phyloP scores from a whole-genome alignment of 495 filamentous ascomycete genomes.

The Hamigera avellanea region DNA sequence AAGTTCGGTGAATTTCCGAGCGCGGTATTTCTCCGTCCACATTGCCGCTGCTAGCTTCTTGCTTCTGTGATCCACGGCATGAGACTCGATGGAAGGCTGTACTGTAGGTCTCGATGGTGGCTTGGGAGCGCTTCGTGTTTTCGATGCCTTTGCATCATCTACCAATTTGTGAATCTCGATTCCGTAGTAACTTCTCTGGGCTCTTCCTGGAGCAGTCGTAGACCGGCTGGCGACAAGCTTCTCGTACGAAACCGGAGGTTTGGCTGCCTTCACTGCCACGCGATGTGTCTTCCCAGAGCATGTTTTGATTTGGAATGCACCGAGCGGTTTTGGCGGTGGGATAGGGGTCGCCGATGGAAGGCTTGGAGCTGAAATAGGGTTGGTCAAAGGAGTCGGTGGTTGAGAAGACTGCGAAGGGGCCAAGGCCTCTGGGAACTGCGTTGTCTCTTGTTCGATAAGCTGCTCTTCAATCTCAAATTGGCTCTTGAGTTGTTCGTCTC shows the following conservation, averaged over 20 bases:
- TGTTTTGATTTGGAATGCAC: constrained; percentile 41
- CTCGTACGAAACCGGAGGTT: constrained; percentile 47
- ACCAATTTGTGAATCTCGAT: constrained; percentile 78
- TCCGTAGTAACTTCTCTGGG: constrained; percentile 80
- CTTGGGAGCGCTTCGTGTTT: constrained; percentile 24
- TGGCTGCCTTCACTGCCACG: constrained; percentile 39
- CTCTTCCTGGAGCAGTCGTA: constrained; percentile 52
- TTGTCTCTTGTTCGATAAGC: constrained; percentile 9
- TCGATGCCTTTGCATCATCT: constrained; percentile 45
- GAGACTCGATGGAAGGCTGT: constrained; percentile 25
- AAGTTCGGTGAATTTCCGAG: constrained; percentile 81
- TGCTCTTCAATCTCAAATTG: constrained; percentile 26
- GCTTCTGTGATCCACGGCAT: constrained; percentile 21
- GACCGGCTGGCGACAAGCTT: constrained; percentile 59
- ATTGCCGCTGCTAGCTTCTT: constrained; percentile 36
- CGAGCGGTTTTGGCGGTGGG: constrained; percentile 7
- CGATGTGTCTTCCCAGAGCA: constrained; percentile 53
- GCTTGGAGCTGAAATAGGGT: background rate
- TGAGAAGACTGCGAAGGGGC: constrained; percentile 3
- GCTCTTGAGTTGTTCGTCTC: constrained; percentile 24
- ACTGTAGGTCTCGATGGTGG: constrained; percentile 8
- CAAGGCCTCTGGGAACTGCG: constrained; percentile 1
- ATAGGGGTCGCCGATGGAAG: constrained; percentile 1
- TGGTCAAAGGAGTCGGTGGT: too few species aligned
- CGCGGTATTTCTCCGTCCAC: constrained; percentile 90